phyloP scores from a whole-genome alignment of 2,329 filamentous ascomycete genomes.

The Teratosphaeria pseudoeucalypti region DNA sequence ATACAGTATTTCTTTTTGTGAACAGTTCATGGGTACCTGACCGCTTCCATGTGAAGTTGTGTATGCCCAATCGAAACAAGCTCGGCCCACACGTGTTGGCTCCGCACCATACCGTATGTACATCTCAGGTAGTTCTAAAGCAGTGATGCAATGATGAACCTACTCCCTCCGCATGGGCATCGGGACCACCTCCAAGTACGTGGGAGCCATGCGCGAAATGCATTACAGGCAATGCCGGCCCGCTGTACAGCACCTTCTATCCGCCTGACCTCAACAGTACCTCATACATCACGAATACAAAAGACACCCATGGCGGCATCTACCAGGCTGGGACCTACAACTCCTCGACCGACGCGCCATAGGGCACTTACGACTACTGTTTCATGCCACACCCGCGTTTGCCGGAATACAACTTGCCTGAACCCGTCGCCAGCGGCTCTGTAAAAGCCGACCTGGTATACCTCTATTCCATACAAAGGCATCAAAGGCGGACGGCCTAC shows the following conservation, averaged over 20 bases:
- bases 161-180: neutral
- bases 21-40: no score
- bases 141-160: neutral
- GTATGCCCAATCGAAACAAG: neutral
- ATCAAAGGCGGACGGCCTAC: neutral
- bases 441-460: neutral
- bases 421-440: neutral
- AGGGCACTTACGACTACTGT: conserved; percentile 1
- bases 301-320: neutral
- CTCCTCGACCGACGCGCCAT: neutral
- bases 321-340: neutral
- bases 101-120: neutral
- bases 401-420: neutral
- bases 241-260: neutral
- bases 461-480: neutral
- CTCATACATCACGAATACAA: neutral
- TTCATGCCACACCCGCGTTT: neutral
- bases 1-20: no score
- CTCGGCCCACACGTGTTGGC: neutral
- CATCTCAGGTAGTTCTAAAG: no score
- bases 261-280: neutral
- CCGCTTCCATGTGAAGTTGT: neutral
- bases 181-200: neutral
- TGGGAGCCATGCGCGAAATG: neutral
- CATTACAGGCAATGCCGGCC: neutral